Evolutionary conservation across 208 protist genomes (phyloP).

Genomic region (Trichomonas tenax): DNA sequence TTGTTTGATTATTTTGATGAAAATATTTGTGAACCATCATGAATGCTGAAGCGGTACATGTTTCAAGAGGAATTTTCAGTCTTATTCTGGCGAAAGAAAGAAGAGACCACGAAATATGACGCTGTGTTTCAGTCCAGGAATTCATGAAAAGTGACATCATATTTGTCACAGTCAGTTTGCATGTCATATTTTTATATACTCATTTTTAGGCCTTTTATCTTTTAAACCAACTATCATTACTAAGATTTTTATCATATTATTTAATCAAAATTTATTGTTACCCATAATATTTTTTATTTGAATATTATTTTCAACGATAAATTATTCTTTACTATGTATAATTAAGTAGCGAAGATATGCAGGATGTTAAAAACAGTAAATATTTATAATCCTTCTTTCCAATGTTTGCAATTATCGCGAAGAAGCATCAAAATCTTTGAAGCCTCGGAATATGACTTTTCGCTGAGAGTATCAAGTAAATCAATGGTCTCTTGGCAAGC

Average conservation of each 20-base stretch:
- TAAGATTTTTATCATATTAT: too few species aligned
- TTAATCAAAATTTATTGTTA: too few species aligned
- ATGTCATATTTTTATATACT: too few species aligned
- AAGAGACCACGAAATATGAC: not conserved
- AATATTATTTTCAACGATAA: too few species aligned
- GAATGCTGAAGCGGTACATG: not conserved
- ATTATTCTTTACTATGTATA: too few species aligned
- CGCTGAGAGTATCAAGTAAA: constrained; percentile 50
- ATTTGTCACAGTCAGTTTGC: too few species aligned
- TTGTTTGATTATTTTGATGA: not conserved
- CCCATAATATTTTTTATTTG: too few species aligned
- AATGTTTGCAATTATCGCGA: constrained; percentile 51
- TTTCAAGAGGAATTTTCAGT: not conserved
- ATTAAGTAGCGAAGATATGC: too few species aligned
- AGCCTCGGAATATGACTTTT: constrained; percentile 55
- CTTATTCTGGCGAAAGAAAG: not conserved
- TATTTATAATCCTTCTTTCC: constrained; percentile 17
- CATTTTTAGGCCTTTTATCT: too few species aligned
- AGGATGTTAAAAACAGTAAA: too few species aligned
- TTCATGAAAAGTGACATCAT: not conserved
- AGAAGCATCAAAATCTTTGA: constrained; percentile 62
- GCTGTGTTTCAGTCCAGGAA: not conserved
- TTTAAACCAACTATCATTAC: too few species aligned
- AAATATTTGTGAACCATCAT: not conserved
- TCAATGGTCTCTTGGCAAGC: constrained; percentile 51